Percentiles rank a stretch among this genome's conserved stretches.
These are phyloP conservation scores for Myxozyma vanderwaltii DNA, from an alignment of 805 yeast genomes.

Conservation along the genomic window DNA sequence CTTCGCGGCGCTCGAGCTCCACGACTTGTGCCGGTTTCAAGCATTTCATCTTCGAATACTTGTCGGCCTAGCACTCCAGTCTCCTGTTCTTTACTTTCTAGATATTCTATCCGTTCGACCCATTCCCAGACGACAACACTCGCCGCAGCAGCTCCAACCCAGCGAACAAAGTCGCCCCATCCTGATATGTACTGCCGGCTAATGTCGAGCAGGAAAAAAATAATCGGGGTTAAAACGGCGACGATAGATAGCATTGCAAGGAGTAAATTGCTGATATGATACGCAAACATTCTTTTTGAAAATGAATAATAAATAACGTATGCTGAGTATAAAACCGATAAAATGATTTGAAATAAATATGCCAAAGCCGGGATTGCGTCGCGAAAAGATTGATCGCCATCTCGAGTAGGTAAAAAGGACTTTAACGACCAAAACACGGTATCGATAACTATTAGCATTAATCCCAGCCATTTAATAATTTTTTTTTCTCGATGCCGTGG, in stretches of 20 bases:
- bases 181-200: constrained; percentile 48
- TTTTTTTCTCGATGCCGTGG: constrained; percentile 42
- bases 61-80: constrained; percentile 65
- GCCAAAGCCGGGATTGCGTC: constrained; percentile 41
- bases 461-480: constrained; percentile 43
- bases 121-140: constrained; percentile 67
- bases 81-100: constrained; percentile 55
- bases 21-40: constrained; percentile 34
- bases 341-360: constrained; percentile 40
- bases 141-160: constrained; percentile 53
- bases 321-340: constrained; percentile 42
- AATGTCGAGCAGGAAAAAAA: constrained; percentile 45
- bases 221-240: constrained; percentile 45
- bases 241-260: constrained; percentile 51
- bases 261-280: constrained; percentile 51
- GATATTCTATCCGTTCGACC: constrained; percentile 55
- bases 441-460: constrained; percentile 41
- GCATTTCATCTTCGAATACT: constrained; percentile 50
- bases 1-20: constrained; percentile 25
- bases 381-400: constrained; percentile 39
- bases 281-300: constrained; percentile 50
- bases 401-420: constrained; percentile 26
- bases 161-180: constrained; percentile 53
- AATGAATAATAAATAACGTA: constrained; percentile 46
- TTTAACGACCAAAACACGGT: constrained; percentile 38